Evolutionary conservation across 106 monocot species (phyloP), one percentile per base, ranked within the genome.

Genomic region (Dendrobium catenatum): DNA sequence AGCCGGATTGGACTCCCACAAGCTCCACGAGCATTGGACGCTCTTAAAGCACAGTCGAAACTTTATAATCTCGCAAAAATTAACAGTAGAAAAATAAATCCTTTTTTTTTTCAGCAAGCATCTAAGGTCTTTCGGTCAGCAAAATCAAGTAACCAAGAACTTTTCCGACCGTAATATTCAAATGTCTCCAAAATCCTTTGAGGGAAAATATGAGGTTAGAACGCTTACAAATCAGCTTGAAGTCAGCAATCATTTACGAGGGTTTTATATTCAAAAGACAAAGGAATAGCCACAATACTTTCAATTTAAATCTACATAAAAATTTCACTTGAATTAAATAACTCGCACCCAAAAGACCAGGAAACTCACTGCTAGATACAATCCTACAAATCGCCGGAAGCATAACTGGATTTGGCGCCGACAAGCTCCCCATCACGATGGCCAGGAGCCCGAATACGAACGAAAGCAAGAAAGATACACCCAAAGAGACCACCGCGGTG

Each of bases 331-430:
- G 64, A 80, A 82, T 74, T 19, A 67, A 55, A 59, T 61, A 59
- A 78, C 33, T 64, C 26, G 42, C 58, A 18, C 24, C 2, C n/a
- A 61, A 58, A 20, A 78, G 47, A 9, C 70, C 6, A 18, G 64
- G 68, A 13, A 66, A 85, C 91, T 93, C 80, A 99, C 98, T 86
- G 81, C 91, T 99, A 33, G 98, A 95, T 31, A 99, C n/a, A 80
- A 99, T 89, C 61, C 86, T 85, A 81, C 98, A 99, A 10, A 82
- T 40, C 40, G 95, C 75, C 4, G 89, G 85, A 16, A 99, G 80
- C 31, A 86, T 88, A 22, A 95, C 88, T 22, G 91, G 79, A 9
- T 77, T 56, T 7, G 85, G 87, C 10, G 80, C 74, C 18, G 90
- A 88, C 56, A 91, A 85, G 8, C 72, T 77, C 77, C 89, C 94